These are phyloP conservation scores for Ricinus communis DNA, from an alignment of 345 rosid genomes.

Conservation along the genomic window DNA sequence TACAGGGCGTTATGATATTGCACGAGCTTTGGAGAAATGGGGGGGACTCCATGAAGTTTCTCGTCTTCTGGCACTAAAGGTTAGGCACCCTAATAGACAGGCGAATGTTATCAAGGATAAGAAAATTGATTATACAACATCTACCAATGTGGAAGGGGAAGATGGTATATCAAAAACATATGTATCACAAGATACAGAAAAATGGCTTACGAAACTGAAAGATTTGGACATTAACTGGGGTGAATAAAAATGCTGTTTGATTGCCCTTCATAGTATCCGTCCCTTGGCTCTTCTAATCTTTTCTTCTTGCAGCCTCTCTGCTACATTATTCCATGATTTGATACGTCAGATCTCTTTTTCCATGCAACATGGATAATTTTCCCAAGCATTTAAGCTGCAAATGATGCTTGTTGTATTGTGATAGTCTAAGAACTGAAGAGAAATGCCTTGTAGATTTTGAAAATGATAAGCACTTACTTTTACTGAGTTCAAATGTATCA, in stretches of 20 bases:
- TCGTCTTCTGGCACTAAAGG: conserved; percentile 68
- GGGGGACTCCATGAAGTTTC: conserved; percentile 90
- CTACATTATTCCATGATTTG: background rate
- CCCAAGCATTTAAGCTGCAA: no score
- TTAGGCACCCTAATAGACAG: conserved; percentile 70
- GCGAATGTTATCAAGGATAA: conserved; percentile 41
- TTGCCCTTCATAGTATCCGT: background rate
- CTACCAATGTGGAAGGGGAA: conserved; percentile 31
- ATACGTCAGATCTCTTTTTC: no score
- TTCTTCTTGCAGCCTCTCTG: background rate
- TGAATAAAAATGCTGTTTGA: conserved; percentile 32
- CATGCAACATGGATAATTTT: no score
- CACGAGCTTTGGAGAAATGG: conserved; percentile 96
- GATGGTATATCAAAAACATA: conserved; percentile 39
- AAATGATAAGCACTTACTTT: no score
- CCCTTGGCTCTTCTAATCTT: no score
- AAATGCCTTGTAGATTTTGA: no score
- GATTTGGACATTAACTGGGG: conserved; percentile 81
- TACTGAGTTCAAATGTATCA: no score
- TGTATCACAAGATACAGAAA: conserved; percentile 73
- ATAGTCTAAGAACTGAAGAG: no score
- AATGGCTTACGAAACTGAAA: conserved; percentile 65
- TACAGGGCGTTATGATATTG: conserved; percentile 90
- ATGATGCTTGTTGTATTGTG: no score
- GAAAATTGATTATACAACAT: conserved; percentile 32